Evolutionary conservation across 768 basidiomycete species (phyloP).

Genomic region (Lentinula edodes): DNA sequence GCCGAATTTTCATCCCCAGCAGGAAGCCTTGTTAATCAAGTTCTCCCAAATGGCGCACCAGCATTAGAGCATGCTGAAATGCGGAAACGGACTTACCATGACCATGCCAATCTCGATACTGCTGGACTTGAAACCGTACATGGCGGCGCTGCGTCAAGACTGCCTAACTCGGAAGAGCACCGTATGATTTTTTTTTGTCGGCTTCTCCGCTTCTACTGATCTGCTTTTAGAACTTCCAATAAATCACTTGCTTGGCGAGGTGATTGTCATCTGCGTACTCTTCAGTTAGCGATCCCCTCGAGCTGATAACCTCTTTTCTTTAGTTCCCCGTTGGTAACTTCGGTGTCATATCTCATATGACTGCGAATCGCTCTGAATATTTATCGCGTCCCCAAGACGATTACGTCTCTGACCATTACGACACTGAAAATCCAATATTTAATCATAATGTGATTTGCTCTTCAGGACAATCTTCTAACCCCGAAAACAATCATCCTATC

Average conservation of each 20-base stretch:
- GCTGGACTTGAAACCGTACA: too few species aligned
- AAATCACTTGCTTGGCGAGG: neutral
- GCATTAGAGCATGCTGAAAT: too few species aligned
- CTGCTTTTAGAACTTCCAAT: neutral
- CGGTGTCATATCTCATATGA: constrained; percentile 1
- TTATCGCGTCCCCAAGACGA: neutral
- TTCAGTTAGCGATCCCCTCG: neutral
- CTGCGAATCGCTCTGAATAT: neutral
- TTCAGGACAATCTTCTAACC: neutral
- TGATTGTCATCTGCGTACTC: neutral
- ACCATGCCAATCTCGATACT: too few species aligned
- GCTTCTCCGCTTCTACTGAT: neutral
- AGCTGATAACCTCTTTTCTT: neutral
- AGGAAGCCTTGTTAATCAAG: too few species aligned
- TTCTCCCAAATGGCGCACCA: too few species aligned
- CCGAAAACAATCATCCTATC: neutral
- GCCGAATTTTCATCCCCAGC: too few species aligned
- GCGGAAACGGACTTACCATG: too few species aligned
- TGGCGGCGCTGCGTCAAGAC: too few species aligned
- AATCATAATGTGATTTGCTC: neutral
- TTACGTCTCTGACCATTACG: constrained; percentile 2
- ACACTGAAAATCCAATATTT: neutral
- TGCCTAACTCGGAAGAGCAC: neutral
- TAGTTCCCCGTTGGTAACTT: neutral
- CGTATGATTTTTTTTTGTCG: neutral